Base-by-base conservation (phyloP, 1,139 yeast species). In the Geotrichum reessii region DNA sequence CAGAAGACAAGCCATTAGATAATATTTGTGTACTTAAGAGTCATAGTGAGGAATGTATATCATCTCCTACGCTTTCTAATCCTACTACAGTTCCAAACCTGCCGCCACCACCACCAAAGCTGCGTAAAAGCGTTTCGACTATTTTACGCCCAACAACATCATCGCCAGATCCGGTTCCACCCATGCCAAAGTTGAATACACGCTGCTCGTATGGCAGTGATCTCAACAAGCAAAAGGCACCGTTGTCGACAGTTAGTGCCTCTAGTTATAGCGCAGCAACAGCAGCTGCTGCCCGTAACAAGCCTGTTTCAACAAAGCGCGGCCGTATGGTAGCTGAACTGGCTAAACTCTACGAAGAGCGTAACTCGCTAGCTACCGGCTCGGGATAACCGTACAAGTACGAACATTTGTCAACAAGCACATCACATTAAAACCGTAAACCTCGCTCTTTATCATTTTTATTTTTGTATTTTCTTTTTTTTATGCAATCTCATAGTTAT, bases 271-370 rank as follows among this genome's bases (percentile, higher is more conserved):
- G 40, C 5, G 40, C 40, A 9, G 40, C 40, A 12, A 17, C 40
- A 12, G 40, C 40, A 25, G 42, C 40, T 9, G 12, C 47, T 8
- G 33, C 14, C 9, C 52, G 44, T n/a, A 24, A 27, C 37, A 40
- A 51, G 21, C 37, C 56, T n/a, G 62, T 63, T 11, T 59, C 67
- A 5, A 66, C 66, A 2, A 61, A 66, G 22, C 61, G 71, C 2
- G 73, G 73, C 19, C 63, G 65, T 47, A 63, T 68, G 66, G 74
- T 71, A 1, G 69, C 72, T 7, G 72, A 71, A 57, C 60, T 71
- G 52, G 71, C 73, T 7, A 67, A 65, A 52, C 63, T 70, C 47
- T 71, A 70, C 57, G 73, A 71, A 24, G 51, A 53, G 12, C 25
- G 24, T 11, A 52, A 33, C 17, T 12, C 40, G n/a, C 17, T 33